Evolutionary conservation across 176 grass and related monocot genomes (phyloP).

Genomic region (Bonia amplexicaulis): DNA sequence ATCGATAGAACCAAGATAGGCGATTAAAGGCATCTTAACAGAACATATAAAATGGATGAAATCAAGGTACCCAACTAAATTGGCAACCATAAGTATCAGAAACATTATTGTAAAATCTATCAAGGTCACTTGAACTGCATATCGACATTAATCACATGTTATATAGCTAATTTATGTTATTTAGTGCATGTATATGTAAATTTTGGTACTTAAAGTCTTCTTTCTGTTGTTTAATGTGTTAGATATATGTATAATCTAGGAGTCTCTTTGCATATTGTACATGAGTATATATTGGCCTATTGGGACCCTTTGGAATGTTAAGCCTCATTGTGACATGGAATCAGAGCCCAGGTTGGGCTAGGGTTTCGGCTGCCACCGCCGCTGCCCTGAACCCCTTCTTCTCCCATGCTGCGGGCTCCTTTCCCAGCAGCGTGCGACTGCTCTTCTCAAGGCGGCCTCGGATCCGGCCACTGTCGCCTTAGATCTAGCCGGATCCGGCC

Average conservation of each 20-base stretch:
- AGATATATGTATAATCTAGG: too few relatives aligned
- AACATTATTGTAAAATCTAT: neutral
- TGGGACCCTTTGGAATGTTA: too few relatives aligned
- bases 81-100: neutral
- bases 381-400: too few relatives aligned
- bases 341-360: too few relatives aligned
- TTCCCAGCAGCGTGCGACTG: too few relatives aligned
- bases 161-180: neutral
- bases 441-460: too few relatives aligned
- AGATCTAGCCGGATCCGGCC: rapidly evolving
- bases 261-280: too few relatives aligned
- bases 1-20: neutral
- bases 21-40: neutral
- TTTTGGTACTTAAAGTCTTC: neutral
- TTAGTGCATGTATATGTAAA: neutral
- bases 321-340: too few relatives aligned
- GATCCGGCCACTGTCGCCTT: rapidly evolving
- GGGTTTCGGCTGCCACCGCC: too few relatives aligned
- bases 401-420: too few relatives aligned
- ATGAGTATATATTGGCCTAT: too few relatives aligned
- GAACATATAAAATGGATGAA: neutral
- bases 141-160: neutral
- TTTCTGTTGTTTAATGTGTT: neutral
- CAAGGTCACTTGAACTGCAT: neutral
- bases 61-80: neutral